A percentile compares a stretch with the other conserved stretches of the same genome.
phyloP scores from a whole-genome alignment of 768 basidiomycete species.

The Cystobasidium ongulense region DNA sequence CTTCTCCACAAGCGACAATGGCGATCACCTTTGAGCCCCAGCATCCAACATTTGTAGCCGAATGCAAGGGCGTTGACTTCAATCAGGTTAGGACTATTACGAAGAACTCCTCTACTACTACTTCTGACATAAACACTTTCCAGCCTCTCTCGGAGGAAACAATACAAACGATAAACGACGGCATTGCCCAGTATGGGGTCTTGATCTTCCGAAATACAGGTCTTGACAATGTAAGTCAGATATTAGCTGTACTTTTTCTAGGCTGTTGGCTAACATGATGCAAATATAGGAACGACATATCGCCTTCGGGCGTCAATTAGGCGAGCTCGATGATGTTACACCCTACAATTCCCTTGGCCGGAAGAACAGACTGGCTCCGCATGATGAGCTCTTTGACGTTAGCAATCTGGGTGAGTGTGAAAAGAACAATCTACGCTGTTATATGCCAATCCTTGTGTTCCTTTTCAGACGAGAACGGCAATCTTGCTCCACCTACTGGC shows the following conservation, averaged over 20 bases:
- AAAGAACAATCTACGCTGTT: not conserved
- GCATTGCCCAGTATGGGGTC: slow-evolving; percentile 1
- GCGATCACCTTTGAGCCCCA: slow-evolving; percentile 1
- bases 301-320: not conserved
- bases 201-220: slow-evolving; percentile 5
- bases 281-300: not conserved
- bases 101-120: not conserved
- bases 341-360: not conserved
- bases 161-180: not conserved
- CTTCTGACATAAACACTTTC: not conserved
- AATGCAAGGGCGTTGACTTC: slow-evolving; percentile 2
- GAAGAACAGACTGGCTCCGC: slow-evolving; percentile 5
- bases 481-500: not conserved
- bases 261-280: not conserved
- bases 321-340: slow-evolving; percentile 5
- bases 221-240: not conserved
- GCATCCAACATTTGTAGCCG: not conserved
- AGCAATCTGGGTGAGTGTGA: not conserved
- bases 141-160: not conserved
- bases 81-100: not conserved
- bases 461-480: not conserved
- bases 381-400: slow-evolving; percentile 16
- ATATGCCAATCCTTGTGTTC: too few species aligned
- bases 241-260: not conserved
- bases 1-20: not conserved